phyloP scores from a whole-genome alignment of 1,284 basidiomycete genomes.

The Phylloboletellus chloephorus region DNA sequence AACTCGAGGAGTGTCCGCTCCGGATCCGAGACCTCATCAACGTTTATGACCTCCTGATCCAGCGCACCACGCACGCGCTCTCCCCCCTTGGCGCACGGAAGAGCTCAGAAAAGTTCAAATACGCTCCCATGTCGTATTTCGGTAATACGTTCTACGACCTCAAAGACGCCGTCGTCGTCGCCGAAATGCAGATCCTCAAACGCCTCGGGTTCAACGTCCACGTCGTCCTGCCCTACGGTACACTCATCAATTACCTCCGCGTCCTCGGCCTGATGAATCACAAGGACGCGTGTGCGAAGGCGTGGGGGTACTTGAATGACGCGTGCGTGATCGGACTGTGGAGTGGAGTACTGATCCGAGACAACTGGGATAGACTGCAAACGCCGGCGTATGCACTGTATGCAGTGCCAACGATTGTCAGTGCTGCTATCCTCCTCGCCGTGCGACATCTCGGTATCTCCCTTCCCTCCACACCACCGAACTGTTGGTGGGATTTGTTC shows the following conservation, averaged over 20 bases:
- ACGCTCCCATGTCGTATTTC: slow-evolving; percentile 83
- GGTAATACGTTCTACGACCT: slow-evolving; percentile 78
- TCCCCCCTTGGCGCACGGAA: slow-evolving; percentile 21
- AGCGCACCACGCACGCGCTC: slow-evolving; percentile 38
- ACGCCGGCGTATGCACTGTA: slow-evolving; percentile 88
- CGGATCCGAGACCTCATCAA: slow-evolving; percentile 94
- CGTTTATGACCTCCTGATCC: slow-evolving; percentile 82
- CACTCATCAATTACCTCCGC: slow-evolving; percentile 92
- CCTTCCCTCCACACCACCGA: slow-evolving; percentile 61
- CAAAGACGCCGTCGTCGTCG: slow-evolving; percentile 86
- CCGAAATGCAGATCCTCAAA: slow-evolving; percentile 98
- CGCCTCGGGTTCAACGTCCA: slow-evolving; percentile 85
- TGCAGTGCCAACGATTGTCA: slow-evolving; percentile 83
- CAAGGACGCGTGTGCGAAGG: slow-evolving; percentile 66
- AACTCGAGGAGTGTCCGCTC: slow-evolving; percentile 90
- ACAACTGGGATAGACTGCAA: slow-evolving; percentile 56
- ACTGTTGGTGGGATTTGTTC: slow-evolving; percentile 85
- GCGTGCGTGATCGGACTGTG: slow-evolving; percentile 50
- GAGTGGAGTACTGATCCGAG: slow-evolving; percentile 1
- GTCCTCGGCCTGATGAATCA: slow-evolving; percentile 76
- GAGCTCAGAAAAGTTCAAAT: slow-evolving; percentile 51
- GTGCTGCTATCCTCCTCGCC: slow-evolving; percentile 77
- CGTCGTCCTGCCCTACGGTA: slow-evolving; percentile 89
- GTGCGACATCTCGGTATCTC: slow-evolving; percentile 64
- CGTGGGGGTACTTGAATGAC: slow-evolving; percentile 91